Base-by-base conservation (phyloP, 768 basidiomycete genomes). In the Lactarius trivialis region DNA sequence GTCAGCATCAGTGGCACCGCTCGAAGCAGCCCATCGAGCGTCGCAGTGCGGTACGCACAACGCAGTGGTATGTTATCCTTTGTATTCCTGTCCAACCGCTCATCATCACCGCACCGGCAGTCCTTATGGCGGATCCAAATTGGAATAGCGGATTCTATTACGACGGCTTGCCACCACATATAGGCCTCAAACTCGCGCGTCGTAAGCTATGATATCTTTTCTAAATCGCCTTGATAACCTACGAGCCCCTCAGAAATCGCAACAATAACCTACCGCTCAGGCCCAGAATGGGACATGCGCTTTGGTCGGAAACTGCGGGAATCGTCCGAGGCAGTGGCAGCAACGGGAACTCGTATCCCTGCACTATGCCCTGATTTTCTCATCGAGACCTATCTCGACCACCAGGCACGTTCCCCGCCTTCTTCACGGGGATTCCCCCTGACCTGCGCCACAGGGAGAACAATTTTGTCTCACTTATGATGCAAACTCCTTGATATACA, bases 81-180 rank as follows among this genome's bases (percentile, higher is more conserved):
- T 63, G 58, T 53, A 63, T 56, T 56, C 5, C 51, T 50, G 1
- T 41, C 19, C 4, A 17, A 24, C 28, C 19, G 70, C 2, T 67
- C 39, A 39, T 58, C 19, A 49, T 57, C 33, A 32, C 24, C 12
- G 14, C 6, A 7, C 24, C 6, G 54, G n/a, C 65, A 98, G 97
- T 99, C 19, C 83, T 99, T 57, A 99, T 99, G 97, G 91, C 96
- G 2, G 97, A 99, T 74, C 96, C 96, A 0, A 98, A 98, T 66
- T 99, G 97, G 97, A 99, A 98, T 64, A 87, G 93, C 37, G 97
- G 97, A 4, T 98, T 96, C 74, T 99, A 99, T 73, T 99, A 99
- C 71, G 92, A 96, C 62, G 80, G 81, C 8, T 72, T 95, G n/a
- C 97, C 97, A 2, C 97, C 97, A 0, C 97, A 99, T 71, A 91